A percentile compares a stretch with the other conserved stretches of the same genome.
Evolutionary conservation across 2,329 filamentous ascomycete species (phyloP).

Genomic region (Fusarium sarcochroum): DNA sequence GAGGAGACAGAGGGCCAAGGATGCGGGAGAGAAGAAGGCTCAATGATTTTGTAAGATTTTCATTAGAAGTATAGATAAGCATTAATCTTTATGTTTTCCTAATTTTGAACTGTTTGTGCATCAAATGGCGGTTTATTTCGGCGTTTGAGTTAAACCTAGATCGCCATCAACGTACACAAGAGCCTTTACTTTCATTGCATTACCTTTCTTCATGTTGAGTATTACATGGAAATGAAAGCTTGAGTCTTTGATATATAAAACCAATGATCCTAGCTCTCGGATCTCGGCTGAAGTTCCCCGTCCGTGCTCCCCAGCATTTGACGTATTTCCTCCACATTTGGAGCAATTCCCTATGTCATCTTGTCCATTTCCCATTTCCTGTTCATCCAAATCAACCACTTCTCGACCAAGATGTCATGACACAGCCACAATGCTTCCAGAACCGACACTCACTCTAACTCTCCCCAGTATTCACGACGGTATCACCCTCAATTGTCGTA

Average conservation of each 20-base stretch:
- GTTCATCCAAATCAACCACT: not conserved
- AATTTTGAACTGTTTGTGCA: not conserved
- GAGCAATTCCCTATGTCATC: conserved; percentile 11
- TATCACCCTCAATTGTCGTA: conserved; percentile 80
- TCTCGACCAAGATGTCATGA: conserved; percentile 37
- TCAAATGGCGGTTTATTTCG: no score
- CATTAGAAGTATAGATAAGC: conserved; percentile 36
- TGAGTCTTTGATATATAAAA: no score
- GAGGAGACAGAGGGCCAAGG: conserved; percentile 60
- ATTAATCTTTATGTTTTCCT: conserved; percentile 21
- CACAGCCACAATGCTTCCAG: conserved; percentile 64
- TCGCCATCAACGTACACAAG: no score
- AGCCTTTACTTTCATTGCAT: no score
- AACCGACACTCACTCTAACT: conserved; percentile 75
- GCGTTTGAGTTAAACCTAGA: not conserved
- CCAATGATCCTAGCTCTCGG: not conserved
- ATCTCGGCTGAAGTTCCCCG: conserved; percentile 30
- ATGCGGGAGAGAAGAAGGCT: conserved; percentile 56
- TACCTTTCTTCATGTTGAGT: no score
- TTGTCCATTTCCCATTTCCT: conserved; percentile 8
- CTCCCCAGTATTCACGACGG: conserved; percentile 89
- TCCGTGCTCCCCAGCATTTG: conserved; percentile 34
- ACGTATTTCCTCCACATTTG: conserved; percentile 28
- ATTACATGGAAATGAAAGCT: not conserved
- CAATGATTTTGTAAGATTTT: conserved; percentile 42